These are phyloP conservation scores for Hyaloscypha variabilis DNA, from an alignment of 495 filamentous ascomycete species.

Conservation along the genomic window DNA sequence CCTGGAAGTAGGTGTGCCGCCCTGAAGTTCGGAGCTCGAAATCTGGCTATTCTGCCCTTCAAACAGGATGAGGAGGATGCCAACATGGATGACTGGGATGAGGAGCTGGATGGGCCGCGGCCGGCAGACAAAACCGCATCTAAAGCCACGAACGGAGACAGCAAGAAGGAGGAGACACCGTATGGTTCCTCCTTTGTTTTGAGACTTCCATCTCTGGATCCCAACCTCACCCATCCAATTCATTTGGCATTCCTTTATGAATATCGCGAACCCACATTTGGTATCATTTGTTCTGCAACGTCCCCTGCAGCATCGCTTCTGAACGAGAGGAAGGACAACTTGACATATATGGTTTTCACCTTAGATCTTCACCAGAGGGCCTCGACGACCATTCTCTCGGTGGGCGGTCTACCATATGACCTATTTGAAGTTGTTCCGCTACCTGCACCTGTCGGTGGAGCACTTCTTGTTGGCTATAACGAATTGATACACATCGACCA, in stretches of 20 bases:
- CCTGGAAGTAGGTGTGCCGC: conserved; percentile 91
- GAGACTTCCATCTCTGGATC: conserved; percentile 82
- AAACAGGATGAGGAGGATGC: conserved; percentile 88
- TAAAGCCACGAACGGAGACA: conserved; percentile 53
- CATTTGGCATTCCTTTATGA: conserved; percentile 94
- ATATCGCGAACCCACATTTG: conserved; percentile 96
- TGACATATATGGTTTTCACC: conserved; percentile 92
- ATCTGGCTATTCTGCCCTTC: conserved; percentile 93
- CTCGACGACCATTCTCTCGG: conserved; percentile 89
- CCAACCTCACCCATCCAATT: conserved; percentile 81
- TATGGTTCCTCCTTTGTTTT: conserved; percentile 92
- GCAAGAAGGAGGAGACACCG: conserved; percentile 64
- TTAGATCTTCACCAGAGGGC: conserved; percentile 92
- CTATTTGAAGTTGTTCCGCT: conserved; percentile 83
- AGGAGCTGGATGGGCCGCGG: conserved; percentile 67
- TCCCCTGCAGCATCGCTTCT: conserved; percentile 72
- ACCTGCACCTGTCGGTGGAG: conserved; percentile 83
- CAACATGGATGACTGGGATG: conserved; percentile 84
- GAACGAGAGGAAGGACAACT: conserved; percentile 76
- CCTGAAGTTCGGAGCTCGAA: conserved; percentile 85
- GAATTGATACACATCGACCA: conserved; percentile 96
- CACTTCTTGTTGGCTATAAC: conserved; percentile 83
- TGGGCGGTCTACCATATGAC: conserved; percentile 84
- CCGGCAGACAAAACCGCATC: conserved; percentile 44
- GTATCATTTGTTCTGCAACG: conserved; percentile 78